Evolutionary conservation across 768 basidiomycete genomes (phyloP), one percentile per base, ranked within the genome.

Genomic region (Boletus pseudo-olivaceus): DNA sequence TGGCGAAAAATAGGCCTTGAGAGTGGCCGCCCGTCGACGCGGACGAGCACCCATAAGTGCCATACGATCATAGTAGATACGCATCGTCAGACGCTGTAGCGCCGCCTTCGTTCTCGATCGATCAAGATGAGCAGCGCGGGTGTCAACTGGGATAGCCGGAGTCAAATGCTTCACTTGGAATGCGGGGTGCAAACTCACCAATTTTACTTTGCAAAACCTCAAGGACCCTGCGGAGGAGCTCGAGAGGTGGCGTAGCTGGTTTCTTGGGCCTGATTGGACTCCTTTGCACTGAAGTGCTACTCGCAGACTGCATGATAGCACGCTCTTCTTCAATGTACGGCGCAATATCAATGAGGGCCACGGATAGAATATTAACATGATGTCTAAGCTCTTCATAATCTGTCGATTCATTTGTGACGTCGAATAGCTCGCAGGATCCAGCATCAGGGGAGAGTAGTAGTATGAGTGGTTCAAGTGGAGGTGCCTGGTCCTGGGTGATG

Each of bases 101-200:
- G 79, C 78, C 3, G 82, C 85, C 60, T 91, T 92, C 5, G 82
- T 78, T 52, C 85, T 78, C 3, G 89, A 88, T 44, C 90, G 83
- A 57, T 90, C 88, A 33, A 92, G 75, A 67, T 88, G 82, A 2
- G 84, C 82, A 27, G 86, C 88, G 43, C 87, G 84, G 3, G 82
- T 84, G 64, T 91, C 89, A 43, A 81, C 87, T 89, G 54, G 12
- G 40, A 29, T 35, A 35, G 32, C 23, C 12, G 14, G 14, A 8
- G 14, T 47, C 37, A 34, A 34, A 45, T 15, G 3, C 29, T 14
- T 37, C 14, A 35, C 8, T 59, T 33, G 15, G 19, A 43, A 30
- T 5, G 29, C 15, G 17, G 44, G 42, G 27, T 41, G 20, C 17
- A 42, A 20, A 73, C 84, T 53, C 50, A 89, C 88, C 75, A 50